Evolutionary conservation across 345 rosid genomes (phyloP), one percentile per base, ranked within the genome.

Genomic region (Laguncularia racemosa): DNA sequence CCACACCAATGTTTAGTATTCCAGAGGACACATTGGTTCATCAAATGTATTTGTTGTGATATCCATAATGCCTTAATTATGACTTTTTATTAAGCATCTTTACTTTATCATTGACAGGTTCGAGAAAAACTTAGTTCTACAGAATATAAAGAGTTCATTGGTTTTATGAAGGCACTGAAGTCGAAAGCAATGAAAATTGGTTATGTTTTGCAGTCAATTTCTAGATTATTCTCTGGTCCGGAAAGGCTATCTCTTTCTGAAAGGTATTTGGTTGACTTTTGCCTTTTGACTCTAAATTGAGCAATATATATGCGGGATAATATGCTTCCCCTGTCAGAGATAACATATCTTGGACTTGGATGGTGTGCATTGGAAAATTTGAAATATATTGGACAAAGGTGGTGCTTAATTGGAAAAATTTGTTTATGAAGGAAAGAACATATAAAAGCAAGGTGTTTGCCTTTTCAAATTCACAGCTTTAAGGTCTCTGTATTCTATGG

Each of bases 121-220:
- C 76, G 78, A 64, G 89, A 81, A 73, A 82, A 81, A 68, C 96
- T 93, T 55, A 80, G 61, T 65, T 50, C 89, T 48, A 56, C 81
- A 53, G 96, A 93, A 73, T 93, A 93, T 61, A 81, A 81, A 62
- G 81, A 86, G 56, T 93, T 93, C 72, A 77, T 93, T 38, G 95
- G 87, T 48, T 79, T 76, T 62, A 78, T 93, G 86, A 89, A 81
- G 76, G 95, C 89, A 56, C 66, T 85, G 74, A 93, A 87, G 78
- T 86, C 91, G 44, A 86, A 87, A 66, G 86, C 81, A 61, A 75
- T 81, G 68, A 78, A 79, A 48, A 62, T 84, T 64, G 74, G 74
- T 56, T 61, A 58, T 50, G 84, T 89, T 68, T 67, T 87, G 64
- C 76, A 79, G 60, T 79, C 85, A 26, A 81, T 93, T 59, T 85